Evolutionary conservation across 306 rosid genomes (phyloP).

Genomic region (Trifolium dubium): DNA sequence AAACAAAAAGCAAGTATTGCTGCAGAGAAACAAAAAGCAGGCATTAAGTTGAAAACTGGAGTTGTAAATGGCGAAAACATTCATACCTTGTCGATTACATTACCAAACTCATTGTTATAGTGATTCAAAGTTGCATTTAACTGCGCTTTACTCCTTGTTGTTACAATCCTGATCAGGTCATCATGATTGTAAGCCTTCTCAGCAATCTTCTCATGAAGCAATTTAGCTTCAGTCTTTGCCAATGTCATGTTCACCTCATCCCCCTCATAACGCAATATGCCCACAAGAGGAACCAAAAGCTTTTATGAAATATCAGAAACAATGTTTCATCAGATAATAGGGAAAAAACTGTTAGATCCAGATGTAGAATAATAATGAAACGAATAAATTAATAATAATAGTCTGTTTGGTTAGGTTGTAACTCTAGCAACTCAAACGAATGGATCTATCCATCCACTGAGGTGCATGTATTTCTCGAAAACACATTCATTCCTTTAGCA

Average conservation of each 20-base stretch:
- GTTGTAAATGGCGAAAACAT: constrained; percentile 12
- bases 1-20: neutral
- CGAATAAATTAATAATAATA: neutral
- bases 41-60: constrained; percentile 12
- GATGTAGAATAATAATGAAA: neutral
- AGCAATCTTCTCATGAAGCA: constrained; percentile 69
- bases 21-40: constrained; percentile 8
- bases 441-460: neutral
- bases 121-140: constrained; percentile 70
- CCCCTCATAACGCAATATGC: constrained; percentile 73
- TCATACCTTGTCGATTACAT: constrained; percentile 71
- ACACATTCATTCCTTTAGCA: neutral
- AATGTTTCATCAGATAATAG: constrained; percentile 29
- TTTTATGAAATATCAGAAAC: constrained; percentile 35
- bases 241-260: constrained; percentile 69
- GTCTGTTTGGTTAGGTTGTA: neutral
- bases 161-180: constrained; percentile 67
- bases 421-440: too few species aligned
- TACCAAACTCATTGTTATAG: constrained; percentile 74
- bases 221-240: constrained; percentile 78
- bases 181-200: constrained; percentile 67
- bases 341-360: neutral
- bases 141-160: constrained; percentile 82
- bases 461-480: constrained; percentile 21
- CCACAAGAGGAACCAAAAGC: constrained; percentile 88